These are phyloP conservation scores for Malus asiatica DNA, from an alignment of 306 rosid genomes.

Conservation along the genomic window DNA sequence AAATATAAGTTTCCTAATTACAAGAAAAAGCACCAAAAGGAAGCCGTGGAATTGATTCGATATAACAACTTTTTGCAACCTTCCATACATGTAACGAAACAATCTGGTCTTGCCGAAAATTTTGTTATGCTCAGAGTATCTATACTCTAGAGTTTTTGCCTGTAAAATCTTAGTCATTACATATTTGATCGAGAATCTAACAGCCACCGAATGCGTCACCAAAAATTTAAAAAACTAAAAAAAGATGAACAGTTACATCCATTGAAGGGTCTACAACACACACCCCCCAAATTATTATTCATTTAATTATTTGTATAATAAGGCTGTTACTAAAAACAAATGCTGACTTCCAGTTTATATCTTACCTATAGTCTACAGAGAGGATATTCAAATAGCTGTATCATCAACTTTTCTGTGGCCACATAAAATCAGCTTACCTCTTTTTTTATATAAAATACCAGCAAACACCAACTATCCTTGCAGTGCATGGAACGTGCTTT, in stretches of 20 bases:
- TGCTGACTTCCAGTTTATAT: background rate
- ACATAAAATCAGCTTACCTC: background rate
- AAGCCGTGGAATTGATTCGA: no score
- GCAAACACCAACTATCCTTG: background rate
- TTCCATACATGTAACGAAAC: no score
- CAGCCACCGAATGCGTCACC: no score
- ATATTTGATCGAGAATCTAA: background rate
- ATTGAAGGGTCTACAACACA: background rate
- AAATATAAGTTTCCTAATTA: no score
- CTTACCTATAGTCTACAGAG: background rate
- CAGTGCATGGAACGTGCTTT: conserved; percentile 44
- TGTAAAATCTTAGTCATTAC: background rate
- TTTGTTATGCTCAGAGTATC: no score
- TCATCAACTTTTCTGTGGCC: background rate
- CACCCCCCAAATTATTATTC: background rate
- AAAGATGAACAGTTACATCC: background rate
- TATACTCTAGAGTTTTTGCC: no score
- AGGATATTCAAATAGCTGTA: background rate
- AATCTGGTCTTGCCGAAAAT: no score
- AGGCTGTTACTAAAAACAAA: background rate
- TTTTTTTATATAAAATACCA: background rate
- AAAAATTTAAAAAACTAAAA: background rate
- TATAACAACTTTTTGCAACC: no score
- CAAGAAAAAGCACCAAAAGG: no score
- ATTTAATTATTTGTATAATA: background rate